Conservation (phyloP, 2,329 filamentous ascomycete species). For the Colletotrichum trifolii region DNA sequence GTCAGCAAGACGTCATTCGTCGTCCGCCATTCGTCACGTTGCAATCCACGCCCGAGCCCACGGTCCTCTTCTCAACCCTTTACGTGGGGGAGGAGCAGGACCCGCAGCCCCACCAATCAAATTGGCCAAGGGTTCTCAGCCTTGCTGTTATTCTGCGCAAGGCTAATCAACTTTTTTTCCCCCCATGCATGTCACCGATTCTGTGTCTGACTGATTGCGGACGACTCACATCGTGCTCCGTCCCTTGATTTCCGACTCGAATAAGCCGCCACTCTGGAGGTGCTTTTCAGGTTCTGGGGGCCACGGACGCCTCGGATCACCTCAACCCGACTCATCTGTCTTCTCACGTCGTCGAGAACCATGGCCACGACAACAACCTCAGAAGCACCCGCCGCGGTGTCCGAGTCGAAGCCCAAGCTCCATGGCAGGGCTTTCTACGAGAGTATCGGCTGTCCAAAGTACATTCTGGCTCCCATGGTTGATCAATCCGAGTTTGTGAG, state of each 20-base stretch:
- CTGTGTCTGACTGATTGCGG: too few relatives aligned
- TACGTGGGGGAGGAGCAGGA: conserved; percentile 9
- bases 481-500: conserved; percentile 97
- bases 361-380: conserved; percentile 47
- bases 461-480: conserved; percentile 95
- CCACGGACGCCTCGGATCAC: conserved; percentile 22
- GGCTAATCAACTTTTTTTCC: conserved; percentile 25
- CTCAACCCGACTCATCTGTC: conserved; percentile 32
- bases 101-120: conserved; percentile 28
- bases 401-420: conserved; percentile 63
- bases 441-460: conserved; percentile 91
- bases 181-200: too few relatives aligned
- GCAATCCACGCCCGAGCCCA: too few relatives aligned
- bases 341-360: conserved; percentile 18
- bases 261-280: conserved; percentile 32
- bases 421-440: conserved; percentile 93
- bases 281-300: conserved; percentile 24
- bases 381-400: conserved; percentile 40
- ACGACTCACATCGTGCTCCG: neutral
- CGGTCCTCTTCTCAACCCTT: neutral
- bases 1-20: conserved; percentile 28
- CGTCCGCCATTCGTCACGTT: neutral
- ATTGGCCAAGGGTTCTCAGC: conserved; percentile 25
- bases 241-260: neutral
- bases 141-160: conserved; percentile 16